Base-by-base conservation (phyloP, 495 filamentous ascomycete genomes). In the Oleoguttula mirabilis region DNA sequence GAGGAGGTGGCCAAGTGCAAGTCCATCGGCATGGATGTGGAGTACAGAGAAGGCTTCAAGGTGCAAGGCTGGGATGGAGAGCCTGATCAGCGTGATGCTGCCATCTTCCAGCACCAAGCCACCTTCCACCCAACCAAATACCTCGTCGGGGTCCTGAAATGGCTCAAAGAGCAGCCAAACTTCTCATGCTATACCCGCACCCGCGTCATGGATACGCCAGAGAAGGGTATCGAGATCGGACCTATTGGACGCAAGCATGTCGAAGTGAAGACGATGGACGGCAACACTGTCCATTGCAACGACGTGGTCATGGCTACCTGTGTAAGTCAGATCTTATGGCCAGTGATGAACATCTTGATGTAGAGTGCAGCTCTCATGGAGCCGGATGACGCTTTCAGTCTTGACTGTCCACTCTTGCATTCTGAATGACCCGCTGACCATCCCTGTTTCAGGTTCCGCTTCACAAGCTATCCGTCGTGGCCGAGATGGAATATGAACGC, bases 101-200 rank as follows among this genome's bases (percentile, higher is more conserved):
- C 66, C 3, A 54, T 73, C 2, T 71, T 60, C 36, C 32, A 41
- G 4, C 59, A 60, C n/a, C 72, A 77, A 52, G 73, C 70, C 0
- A 68, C 72, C 2, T 76, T 75, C 54, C 72, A 76, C 45, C 72
- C 74, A 1, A 76, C 73, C 0, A 65, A 64, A 43, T 76, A 77
- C 41, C 49, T 73, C 0, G 52, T 66, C 20, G 71, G 67, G 11
- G 51, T 76, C 0, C 59, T 77, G 1, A 55, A 61, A 19, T 72
- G n/a, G n/a, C n/a, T n/a, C n/a, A n/a, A n/a, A n/a, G n/a, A n/a
- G n/a, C n/a, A n/a, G n/a, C n/a, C n/a, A n/a, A n/a, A n/a, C n/a
- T n/a, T n/a, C n/a, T n/a, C n/a, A n/a, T n/a, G n/a, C n/a, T n/a
- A n/a, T n/a, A n/a, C n/a, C n/a, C n/a, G n/a, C n/a, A n/a, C n/a